A percentile compares a stretch with the other conserved stretches of the same genome.
Evolutionary conservation across 2,329 filamentous ascomycete genomes (phyloP).

Genomic region (Meredithiella fracta): DNA sequence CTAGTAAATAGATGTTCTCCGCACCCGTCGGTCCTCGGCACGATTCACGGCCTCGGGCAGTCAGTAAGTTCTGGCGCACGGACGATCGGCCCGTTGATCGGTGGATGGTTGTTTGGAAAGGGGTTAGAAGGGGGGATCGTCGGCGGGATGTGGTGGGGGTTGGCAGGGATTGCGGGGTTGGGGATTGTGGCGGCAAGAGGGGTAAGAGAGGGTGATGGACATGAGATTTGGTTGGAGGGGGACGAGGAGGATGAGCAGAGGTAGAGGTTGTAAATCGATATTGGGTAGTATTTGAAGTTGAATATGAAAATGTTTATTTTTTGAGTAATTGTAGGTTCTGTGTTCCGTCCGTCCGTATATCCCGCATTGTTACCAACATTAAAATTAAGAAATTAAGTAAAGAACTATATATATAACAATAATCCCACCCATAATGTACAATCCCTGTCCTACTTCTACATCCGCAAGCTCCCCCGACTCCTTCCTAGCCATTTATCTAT

Average conservation of each 20-base stretch:
- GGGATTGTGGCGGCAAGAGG: constrained; percentile 36
- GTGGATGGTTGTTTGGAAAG: constrained; percentile 43
- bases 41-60: constrained; percentile 36
- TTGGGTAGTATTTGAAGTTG: too few relatives aligned
- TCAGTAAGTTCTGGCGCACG: constrained; percentile 41
- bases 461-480: not conserved
- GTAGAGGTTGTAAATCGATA: not conserved
- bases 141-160: constrained; percentile 41
- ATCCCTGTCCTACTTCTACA: not conserved
- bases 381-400: too few relatives aligned
- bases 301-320: too few relatives aligned
- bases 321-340: too few relatives aligned
- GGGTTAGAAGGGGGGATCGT: constrained; percentile 41
- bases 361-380: too few relatives aligned
- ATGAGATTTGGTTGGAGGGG: constrained; percentile 48
- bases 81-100: constrained; percentile 42
- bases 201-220: constrained; percentile 44
- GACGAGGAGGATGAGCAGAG: constrained; percentile 30
- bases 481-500: not conserved
- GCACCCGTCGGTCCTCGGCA: constrained; percentile 31
- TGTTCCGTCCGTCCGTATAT: too few relatives aligned
- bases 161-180: constrained; percentile 32
- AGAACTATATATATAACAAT: too few relatives aligned
- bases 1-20: constrained; percentile 33
- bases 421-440: too few relatives aligned